Evolutionary conservation across 2,329 filamentous ascomycete genomes (phyloP), one percentile per base, ranked within the genome.

Genomic region (Ceratocystis harringtonii): DNA sequence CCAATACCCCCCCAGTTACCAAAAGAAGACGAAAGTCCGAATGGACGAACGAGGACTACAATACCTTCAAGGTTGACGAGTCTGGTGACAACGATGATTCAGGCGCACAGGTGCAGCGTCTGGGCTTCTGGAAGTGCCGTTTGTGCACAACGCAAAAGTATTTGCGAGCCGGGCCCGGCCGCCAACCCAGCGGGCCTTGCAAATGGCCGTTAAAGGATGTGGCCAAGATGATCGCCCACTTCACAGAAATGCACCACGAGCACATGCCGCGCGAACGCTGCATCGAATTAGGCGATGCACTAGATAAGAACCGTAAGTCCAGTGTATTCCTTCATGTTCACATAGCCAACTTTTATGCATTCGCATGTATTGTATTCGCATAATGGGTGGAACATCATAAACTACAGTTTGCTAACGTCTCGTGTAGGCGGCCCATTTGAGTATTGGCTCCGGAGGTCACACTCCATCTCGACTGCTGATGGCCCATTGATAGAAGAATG

Each of bases 131-230:
- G 78, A 76, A 76, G 68, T 79, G 78, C 68, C 76, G 75, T 0
- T 73, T 79, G 1, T 79, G 78, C 70, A 73, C 72, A 2, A 74
- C 76, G 0, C 70, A 73, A 44, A 79, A 78, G 69, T 79, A 76
- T 68, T 69, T 76, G 17, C 71, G 74, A n/a, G 75, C 77, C 0
- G 75, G 75, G 1, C 69, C 71, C 4, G 75, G 74, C 50, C 74
- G 77, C 62, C 74, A 76, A 63, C 78, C 78, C 25, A 76, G 74
- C 62, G 75, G 73, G 61, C 77, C 78, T 36, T 76, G 75, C 69
- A 78, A 78, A 68, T 79, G 77, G 77, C 76, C 77, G 2, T 72
- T 79, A 12, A 76, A 76, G 68, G 77, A 79, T 65, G 73, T 78
- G 55, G 75, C 75, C 48, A 79, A 79, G 73, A 74, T 79, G 71